These are phyloP conservation scores for Tausonia pullulans DNA, from an alignment of 1,284 basidiomycete species.

Conservation along the genomic window DNA sequence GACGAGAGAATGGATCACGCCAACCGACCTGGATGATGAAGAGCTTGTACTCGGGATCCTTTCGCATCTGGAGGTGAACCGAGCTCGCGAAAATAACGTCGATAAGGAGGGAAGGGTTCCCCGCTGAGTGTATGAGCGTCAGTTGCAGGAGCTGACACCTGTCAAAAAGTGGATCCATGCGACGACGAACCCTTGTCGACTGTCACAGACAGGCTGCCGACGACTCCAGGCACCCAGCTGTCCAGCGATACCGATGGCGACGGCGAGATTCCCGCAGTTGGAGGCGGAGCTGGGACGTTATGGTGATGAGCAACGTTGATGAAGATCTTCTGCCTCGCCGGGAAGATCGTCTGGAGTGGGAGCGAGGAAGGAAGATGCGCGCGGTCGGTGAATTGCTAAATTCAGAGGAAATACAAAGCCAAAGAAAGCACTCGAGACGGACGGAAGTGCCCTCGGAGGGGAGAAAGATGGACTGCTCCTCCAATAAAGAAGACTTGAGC, in stretches of 20 bases:
- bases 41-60: constrained; percentile 10
- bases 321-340: constrained; percentile 3
- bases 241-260: not conserved
- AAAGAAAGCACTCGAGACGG: not conserved
- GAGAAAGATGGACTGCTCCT: not conserved
- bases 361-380: not conserved
- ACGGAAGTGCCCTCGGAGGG: not conserved
- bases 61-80: not conserved
- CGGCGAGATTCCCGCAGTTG: not conserved
- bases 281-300: not conserved
- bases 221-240: constrained; percentile 4
- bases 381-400: not conserved
- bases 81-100: constrained; percentile 4
- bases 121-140: not conserved
- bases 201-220: constrained; percentile 5
- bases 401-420: not conserved
- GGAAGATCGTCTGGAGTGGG: constrained; percentile 3
- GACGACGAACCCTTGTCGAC: constrained; percentile 12
- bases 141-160: not conserved
- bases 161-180: not conserved
- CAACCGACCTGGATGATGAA: constrained; percentile 10
- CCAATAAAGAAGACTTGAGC: constrained; percentile 11
- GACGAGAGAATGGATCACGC: not conserved
- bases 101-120: constrained; percentile 10
- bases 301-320: constrained; percentile 14